These are phyloP conservation scores for Stachybotrys elegans DNA, from an alignment of 2,329 filamentous ascomycete genomes.

Conservation along the genomic window DNA sequence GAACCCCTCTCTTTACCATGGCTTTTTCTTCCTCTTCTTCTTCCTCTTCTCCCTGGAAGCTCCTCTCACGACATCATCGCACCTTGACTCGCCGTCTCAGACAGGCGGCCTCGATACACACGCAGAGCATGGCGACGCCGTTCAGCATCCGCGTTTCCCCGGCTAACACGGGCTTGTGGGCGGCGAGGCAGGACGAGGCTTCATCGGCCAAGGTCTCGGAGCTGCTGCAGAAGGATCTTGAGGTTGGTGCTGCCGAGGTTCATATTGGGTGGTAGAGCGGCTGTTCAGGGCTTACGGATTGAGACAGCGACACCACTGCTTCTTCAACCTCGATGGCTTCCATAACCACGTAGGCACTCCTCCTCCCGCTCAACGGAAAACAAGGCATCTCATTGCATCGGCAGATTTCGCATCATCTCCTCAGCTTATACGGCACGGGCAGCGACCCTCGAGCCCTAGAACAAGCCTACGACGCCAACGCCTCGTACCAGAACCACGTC, in stretches of 20 bases:
- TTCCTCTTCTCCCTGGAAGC: too few relatives aligned
- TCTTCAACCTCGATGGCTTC: slow-evolving; percentile 69
- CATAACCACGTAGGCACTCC: slow-evolving; percentile 69
- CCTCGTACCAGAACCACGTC: slow-evolving; percentile 57
- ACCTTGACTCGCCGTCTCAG: too few relatives aligned
- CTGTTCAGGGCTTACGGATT: not conserved
- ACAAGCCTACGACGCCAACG: slow-evolving; percentile 60
- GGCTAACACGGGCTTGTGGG: slow-evolving; percentile 46
- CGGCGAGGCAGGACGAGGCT: slow-evolving; percentile 44
- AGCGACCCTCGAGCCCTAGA: slow-evolving; percentile 57
- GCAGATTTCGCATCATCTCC: slow-evolving; percentile 66
- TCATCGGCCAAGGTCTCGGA: slow-evolving; percentile 59
- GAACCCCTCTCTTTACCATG: too few relatives aligned
- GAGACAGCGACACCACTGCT: slow-evolving; percentile 66
- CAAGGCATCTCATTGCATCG: too few relatives aligned
- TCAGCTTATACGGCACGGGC: slow-evolving; percentile 72
- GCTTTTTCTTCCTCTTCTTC: too few relatives aligned
- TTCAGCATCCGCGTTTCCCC: slow-evolving; percentile 42
- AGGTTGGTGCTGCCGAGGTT: slow-evolving; percentile 29
- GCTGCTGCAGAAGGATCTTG: slow-evolving; percentile 72
- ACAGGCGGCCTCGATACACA: slow-evolving; percentile 1
- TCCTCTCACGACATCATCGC: too few relatives aligned
- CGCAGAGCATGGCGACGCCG: slow-evolving; percentile 45
- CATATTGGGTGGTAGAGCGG: not conserved
- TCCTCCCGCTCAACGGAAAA: too few relatives aligned